Base-by-base conservation (phyloP, 1,284 basidiomycete genomes). In the Austroboletus novae-zelandiae region DNA sequence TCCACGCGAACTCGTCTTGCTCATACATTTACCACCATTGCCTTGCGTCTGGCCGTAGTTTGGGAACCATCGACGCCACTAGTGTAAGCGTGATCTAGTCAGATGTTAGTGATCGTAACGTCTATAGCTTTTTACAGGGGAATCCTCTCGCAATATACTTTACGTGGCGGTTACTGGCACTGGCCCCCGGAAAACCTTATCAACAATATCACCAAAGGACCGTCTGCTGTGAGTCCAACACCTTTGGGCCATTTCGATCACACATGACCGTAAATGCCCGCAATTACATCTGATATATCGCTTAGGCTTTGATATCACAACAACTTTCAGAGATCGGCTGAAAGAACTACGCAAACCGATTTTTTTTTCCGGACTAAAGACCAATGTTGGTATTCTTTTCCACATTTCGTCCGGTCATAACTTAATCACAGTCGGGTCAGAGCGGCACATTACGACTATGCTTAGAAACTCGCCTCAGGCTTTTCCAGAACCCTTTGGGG, bases 391-490 rank as follows among this genome's bases (percentile, higher is more conserved):
- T 54, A 39, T 40, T n/a, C 5, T 32, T 45, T 47, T 32, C 25
- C 44, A 31, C 23, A 5, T 32, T 43, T 27, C 41, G 8, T 20
- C 29, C n/a, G n/a, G 17, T 2, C 11, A 32, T 10, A 18, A 27
- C 20, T 52, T 46, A 39, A 61, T 50, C 36, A 47, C 29, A 14
- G 18, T 39, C 52, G 45, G 31, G n/a, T 8, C 45, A 39, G 25
- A 36, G 35, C 45, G 43, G 11, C 44, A 36, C 15, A 44, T 40
- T 25, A 18, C 32, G 18, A 54, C 17, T 17, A 67, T 67, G 61
- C 47, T 49, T 39, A 37, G 50, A 39, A 43, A 55, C 30, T 23
- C 52, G 23, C 43, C 13, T 23, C 39, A 47, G 40, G 14, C 49
- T 32, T 46, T 51, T n/a, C 65, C 52, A 54, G 59, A 50, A 45